A percentile compares a stretch with the other conserved stretches of the same genome.
Conservation (phyloP, 495 filamentous ascomycete species). For the Penicillium tannophilum region DNA sequence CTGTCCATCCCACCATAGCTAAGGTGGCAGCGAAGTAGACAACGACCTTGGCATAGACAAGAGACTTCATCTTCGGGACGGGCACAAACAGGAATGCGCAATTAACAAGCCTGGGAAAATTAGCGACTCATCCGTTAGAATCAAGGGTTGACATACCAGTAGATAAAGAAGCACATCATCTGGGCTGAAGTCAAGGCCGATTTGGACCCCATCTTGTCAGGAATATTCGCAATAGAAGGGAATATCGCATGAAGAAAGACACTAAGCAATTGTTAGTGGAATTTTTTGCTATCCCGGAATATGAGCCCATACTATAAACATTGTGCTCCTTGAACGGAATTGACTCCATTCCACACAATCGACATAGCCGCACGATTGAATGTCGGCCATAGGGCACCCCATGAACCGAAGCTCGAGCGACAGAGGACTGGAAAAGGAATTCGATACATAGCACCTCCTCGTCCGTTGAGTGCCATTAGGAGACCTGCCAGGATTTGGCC, state of each 20-base stretch:
- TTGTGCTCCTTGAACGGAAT: slow-evolving; percentile 40
- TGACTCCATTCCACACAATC: slow-evolving; percentile 44
- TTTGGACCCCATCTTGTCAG: slow-evolving; percentile 36
- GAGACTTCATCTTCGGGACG: slow-evolving; percentile 37
- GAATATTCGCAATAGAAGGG: slow-evolving; percentile 36
- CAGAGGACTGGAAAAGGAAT: slow-evolving; percentile 41
- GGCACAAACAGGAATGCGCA: slow-evolving; percentile 39
- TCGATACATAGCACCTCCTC: slow-evolving; percentile 42
- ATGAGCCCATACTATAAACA: slow-evolving; percentile 34
- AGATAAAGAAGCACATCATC: slow-evolving; percentile 41
- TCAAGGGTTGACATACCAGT: slow-evolving; percentile 21
- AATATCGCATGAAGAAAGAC: slow-evolving; percentile 41
- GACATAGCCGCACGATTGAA: slow-evolving; percentile 43
- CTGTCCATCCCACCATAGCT: slow-evolving; percentile 38
- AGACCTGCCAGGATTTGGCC: slow-evolving; percentile 34
- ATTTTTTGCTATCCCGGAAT: not conserved
- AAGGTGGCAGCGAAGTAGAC: slow-evolving; percentile 36
- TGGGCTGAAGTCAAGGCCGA: slow-evolving; percentile 36
- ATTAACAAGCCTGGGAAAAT: slow-evolving; percentile 25
- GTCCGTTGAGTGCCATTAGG: slow-evolving; percentile 41
- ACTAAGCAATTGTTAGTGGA: slow-evolving; percentile 10
- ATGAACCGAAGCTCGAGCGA: slow-evolving; percentile 37
- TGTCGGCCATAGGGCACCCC: slow-evolving; percentile 41
- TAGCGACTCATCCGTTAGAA: not conserved
- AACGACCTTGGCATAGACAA: slow-evolving; percentile 38